Base-by-base conservation (phyloP, 2,329 filamentous ascomycete species). In the Rhinocladiella mackenziei region DNA sequence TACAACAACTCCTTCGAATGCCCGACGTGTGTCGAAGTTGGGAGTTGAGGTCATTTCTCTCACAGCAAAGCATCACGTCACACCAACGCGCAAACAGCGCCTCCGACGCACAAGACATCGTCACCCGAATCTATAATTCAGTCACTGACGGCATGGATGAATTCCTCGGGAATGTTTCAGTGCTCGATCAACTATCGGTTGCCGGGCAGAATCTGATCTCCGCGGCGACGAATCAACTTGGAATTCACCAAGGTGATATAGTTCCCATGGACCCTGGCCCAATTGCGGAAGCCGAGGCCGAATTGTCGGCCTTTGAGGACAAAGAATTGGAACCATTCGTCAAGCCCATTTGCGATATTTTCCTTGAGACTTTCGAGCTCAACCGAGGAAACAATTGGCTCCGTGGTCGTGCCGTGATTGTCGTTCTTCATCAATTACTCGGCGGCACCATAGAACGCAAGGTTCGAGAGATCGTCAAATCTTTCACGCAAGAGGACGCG, bases 131-230 rank as follows among this genome's bases (percentile, higher is more conserved):
- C 35, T 98, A 97, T 68, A 94, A 94, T 62, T 97, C 91, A 0
- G 91, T 98, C 15, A 86, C 91, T 1, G 92, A 98, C 61, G 92
- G 94, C 23, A 94, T 98, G 84, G 92, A 98, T 62, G 92, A 98
- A 57, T 94, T 98, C 42, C 72, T 98, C 3, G 92, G 92, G 43
- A 97, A 95, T 61, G 91, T 97, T 31, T 88, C 92, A 1, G 89
- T 96, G 0, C 76, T 98, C 20, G 92, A 98, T 58, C 92, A 97
- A 62, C 78, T 98, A 5, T 95, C 89, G 0, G 78, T 89, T 1
- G 89, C 92, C 5, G 91, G 91, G 0, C 91, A 97, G 62, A 96
- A 89, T 58, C 76, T 97, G 37, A 72, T 72, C 11, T 69, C 68
- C 5, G 68, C 69, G 5, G 68, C 78, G 13, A 77, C 71, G 5